Percentiles rank a stretch among this genome's conserved stretches.
phyloP scores from a whole-genome alignment of 2,329 filamentous ascomycete genomes.

The Ophiostoma triangulosporum region DNA sequence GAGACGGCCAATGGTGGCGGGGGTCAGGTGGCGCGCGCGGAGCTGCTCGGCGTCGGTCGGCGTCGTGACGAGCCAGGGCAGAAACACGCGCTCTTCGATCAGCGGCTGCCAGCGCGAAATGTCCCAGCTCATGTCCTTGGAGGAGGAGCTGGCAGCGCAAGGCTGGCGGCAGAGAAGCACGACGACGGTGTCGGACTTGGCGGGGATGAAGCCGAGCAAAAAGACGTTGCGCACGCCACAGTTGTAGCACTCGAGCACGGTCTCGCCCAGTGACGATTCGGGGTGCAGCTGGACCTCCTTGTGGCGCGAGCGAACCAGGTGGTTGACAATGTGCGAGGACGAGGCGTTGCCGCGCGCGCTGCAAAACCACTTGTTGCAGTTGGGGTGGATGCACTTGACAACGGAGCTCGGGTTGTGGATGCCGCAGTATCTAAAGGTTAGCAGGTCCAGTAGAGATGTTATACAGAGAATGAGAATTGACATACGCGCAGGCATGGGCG shows the following conservation, averaged over 20 bases:
- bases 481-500: slow-evolving; percentile 88
- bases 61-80: slow-evolving; percentile 80
- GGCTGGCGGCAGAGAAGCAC: slow-evolving; percentile 93
- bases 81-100: slow-evolving; percentile 90
- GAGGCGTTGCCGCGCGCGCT: slow-evolving; percentile 93
- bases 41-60: slow-evolving; percentile 93
- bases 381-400: slow-evolving; percentile 90
- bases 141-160: slow-evolving; percentile 85
- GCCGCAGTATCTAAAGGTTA: slow-evolving; percentile 64
- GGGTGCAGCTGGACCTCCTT: slow-evolving; percentile 98
- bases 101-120: slow-evolving; percentile 94
- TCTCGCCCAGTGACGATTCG: slow-evolving; percentile 83
- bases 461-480: slow-evolving; percentile 18
- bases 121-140: slow-evolving; percentile 99
- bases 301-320: slow-evolving; percentile 90
- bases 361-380: slow-evolving; percentile 98
- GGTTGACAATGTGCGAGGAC: slow-evolving; percentile 96
- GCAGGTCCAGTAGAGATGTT: slow-evolving; percentile 2
- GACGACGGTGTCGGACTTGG: slow-evolving; percentile 96
- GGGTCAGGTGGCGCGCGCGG: slow-evolving; percentile 80
- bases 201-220: slow-evolving; percentile 90
- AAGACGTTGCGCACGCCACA: slow-evolving; percentile 99
- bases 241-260: slow-evolving; percentile 95
- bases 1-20: slow-evolving; percentile 87
- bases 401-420: slow-evolving; percentile 93